A percentile compares a stretch with the other conserved stretches of the same genome.
These are phyloP conservation scores for Coelastrella sp. DNA, from an alignment of 139 green algal genomes.

Conservation along the genomic window DNA sequence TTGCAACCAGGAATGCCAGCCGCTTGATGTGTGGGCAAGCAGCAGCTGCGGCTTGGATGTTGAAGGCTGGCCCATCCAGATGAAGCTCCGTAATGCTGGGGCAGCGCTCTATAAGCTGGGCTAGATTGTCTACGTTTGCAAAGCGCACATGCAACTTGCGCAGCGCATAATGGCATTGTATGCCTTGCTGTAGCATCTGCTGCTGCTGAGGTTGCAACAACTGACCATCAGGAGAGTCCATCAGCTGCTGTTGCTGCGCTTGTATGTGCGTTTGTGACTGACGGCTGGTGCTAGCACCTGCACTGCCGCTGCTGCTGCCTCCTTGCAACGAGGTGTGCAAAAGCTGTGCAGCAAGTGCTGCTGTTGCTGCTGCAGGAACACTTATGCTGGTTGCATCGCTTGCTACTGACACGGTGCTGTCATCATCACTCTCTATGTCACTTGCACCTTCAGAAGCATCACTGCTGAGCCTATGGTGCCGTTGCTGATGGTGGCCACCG, in stretches of 20 bases:
- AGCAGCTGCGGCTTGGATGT: constrained; percentile 46
- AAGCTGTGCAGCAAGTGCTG: constrained; percentile 28
- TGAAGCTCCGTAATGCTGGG: constrained; percentile 54
- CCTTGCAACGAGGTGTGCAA: neutral
- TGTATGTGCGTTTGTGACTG: neutral
- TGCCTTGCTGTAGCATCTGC: neutral
- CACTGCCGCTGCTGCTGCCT: neutral
- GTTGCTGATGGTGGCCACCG: neutral
- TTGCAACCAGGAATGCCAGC: constrained; percentile 57
- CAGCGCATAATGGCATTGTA: neutral
- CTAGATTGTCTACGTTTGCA: constrained; percentile 8
- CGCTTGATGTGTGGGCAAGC: constrained; percentile 31
- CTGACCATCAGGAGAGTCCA: neutral
- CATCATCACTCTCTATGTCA: constrained; percentile 29
- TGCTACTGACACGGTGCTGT: constrained; percentile 3
- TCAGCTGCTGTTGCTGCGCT: constrained; percentile 29
- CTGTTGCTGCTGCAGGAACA: constrained; percentile 28
- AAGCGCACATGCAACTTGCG: constrained; percentile 36
- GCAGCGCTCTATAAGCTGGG: constrained; percentile 52
- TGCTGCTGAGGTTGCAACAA: neutral
- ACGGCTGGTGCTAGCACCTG: neutral
- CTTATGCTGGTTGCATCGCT: constrained; percentile 36
- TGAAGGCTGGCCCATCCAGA: constrained; percentile 64
- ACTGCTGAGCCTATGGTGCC: neutral
- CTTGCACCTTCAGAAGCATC: neutral